Evolutionary conservation across 225 moss, liverwort and hornwort species (phyloP).

Genomic region (Bryum argenteum): DNA sequence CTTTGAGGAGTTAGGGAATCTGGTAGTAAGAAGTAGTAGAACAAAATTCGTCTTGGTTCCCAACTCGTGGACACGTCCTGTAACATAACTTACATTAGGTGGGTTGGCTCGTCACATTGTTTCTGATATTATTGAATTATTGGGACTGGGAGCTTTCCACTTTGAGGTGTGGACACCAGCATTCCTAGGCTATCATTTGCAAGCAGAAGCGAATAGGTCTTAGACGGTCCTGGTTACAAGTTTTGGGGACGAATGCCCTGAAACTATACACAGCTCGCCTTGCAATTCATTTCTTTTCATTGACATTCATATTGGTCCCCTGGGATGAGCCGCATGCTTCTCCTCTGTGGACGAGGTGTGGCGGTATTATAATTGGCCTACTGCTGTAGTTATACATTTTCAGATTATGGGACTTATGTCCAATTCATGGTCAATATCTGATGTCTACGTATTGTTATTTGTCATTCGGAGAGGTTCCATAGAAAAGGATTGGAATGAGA

Average conservation of each 20-base stretch:
- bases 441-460: too few relatives aligned
- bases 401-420: too few relatives aligned
- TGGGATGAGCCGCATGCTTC: too few relatives aligned
- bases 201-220: neutral
- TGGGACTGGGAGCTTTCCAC: conserved; percentile 31
- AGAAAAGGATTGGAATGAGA: too few relatives aligned
- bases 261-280: neutral
- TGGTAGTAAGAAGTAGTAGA: conserved; percentile 12
- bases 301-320: neutral
- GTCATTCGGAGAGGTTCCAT: too few relatives aligned
- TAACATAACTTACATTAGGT: conserved; percentile 30
- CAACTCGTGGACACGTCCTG: conserved; percentile 27
- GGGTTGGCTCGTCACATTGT: conserved; percentile 30
- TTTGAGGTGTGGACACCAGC: conserved; percentile 27
- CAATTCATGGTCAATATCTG: too few relatives aligned
- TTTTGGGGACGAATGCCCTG: neutral
- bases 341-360: too few relatives aligned
- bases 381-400: too few relatives aligned
- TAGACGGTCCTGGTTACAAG: neutral
- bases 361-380: too few relatives aligned
- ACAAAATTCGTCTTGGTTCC: conserved; percentile 19
- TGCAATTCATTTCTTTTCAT: neutral
- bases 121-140: conserved; percentile 43
- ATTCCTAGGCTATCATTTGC: conserved; percentile 27
- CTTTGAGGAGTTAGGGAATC: conserved; percentile 26